These are phyloP conservation scores for Tulasnella sp. DNA, from an alignment of 768 basidiomycete species.

Conservation along the genomic window DNA sequence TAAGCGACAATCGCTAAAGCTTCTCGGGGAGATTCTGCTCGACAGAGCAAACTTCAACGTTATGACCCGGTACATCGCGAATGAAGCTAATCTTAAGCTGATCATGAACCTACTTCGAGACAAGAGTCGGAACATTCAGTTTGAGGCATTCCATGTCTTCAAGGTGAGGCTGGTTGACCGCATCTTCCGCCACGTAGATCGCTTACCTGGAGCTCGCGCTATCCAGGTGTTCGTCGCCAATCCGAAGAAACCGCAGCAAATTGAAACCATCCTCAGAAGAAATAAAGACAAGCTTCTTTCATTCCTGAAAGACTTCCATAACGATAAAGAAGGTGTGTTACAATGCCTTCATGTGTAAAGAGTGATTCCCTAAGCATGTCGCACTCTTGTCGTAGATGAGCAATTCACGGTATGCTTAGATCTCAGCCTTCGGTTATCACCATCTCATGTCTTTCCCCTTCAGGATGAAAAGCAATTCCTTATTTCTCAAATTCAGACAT, in stretches of 20 bases:
- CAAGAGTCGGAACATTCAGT: constrained; percentile 99
- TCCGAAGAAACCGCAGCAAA: constrained; percentile 95
- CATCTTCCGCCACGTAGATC: background rate
- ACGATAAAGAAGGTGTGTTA: constrained; percentile 83
- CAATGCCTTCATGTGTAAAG: background rate
- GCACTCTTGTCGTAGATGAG: constrained; percentile 48
- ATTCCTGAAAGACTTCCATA: constrained; percentile 91
- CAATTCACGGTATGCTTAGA: constrained; percentile 71
- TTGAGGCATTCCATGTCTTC: constrained; percentile 99
- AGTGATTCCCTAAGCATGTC: background rate
- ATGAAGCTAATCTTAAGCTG: constrained; percentile 95
- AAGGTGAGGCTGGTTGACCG: constrained; percentile 52
- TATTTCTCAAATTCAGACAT: constrained; percentile 77
- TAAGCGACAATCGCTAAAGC: constrained; percentile 97
- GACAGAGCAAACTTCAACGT: constrained; percentile 97
- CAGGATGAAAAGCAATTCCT: constrained; percentile 94
- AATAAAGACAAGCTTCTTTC: constrained; percentile 89
- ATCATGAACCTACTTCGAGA: constrained; percentile 99
- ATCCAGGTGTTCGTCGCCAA: constrained; percentile 92
- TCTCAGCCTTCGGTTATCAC: background rate
- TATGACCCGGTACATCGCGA: constrained; percentile 95
- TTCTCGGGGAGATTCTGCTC: constrained; percentile 93
- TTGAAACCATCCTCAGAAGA: constrained; percentile 76
- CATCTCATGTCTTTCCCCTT: background rate
- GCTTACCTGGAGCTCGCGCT: background rate